These are phyloP conservation scores for Peronosclerospora sorghi DNA, from an alignment of 352 stramenopile species.

Conservation along the genomic window DNA sequence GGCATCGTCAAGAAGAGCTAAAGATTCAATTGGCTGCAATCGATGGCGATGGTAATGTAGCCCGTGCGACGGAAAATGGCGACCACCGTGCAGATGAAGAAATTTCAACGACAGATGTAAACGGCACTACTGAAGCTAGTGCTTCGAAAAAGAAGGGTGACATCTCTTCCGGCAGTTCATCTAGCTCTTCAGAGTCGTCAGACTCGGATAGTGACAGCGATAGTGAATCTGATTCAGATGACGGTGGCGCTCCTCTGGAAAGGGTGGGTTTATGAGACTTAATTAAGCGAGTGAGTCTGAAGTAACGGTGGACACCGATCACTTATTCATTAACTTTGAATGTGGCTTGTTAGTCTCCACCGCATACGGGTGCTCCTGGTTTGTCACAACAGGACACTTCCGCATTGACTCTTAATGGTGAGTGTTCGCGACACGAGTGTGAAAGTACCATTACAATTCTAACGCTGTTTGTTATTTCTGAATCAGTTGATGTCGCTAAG, in stretches of 20 bases:
- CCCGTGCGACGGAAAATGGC: slow-evolving; percentile 6
- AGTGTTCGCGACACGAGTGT: slow-evolving; percentile 10
- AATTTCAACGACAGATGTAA: slow-evolving; percentile 42
- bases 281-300: slow-evolving; percentile 32
- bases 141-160: slow-evolving; percentile 23
- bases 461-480: slow-evolving; percentile 4
- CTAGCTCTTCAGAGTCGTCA: slow-evolving; percentile 68
- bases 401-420: slow-evolving; percentile 31
- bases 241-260: slow-evolving; percentile 62
- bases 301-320: slow-evolving; percentile 17
- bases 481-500: slow-evolving; percentile 42
- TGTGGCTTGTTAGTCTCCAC: slow-evolving; percentile 37
- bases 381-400: slow-evolving; percentile 34
- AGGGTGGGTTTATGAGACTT: slow-evolving; percentile 68
- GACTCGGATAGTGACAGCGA: slow-evolving; percentile 83
- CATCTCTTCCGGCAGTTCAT: slow-evolving; percentile 54
- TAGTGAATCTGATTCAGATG: slow-evolving; percentile 79
- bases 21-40: slow-evolving; percentile 71
- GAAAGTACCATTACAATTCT: not conserved
- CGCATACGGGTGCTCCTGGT: slow-evolving; percentile 40
- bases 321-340: slow-evolving; percentile 23
- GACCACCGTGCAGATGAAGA: slow-evolving; percentile 30
- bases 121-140: slow-evolving; percentile 25
- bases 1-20: slow-evolving; percentile 60
- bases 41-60: slow-evolving; percentile 23